Evolutionary conservation across 805 yeast species (phyloP), one percentile per base, ranked within the genome.

Genomic region (Candida wancherniae): DNA sequence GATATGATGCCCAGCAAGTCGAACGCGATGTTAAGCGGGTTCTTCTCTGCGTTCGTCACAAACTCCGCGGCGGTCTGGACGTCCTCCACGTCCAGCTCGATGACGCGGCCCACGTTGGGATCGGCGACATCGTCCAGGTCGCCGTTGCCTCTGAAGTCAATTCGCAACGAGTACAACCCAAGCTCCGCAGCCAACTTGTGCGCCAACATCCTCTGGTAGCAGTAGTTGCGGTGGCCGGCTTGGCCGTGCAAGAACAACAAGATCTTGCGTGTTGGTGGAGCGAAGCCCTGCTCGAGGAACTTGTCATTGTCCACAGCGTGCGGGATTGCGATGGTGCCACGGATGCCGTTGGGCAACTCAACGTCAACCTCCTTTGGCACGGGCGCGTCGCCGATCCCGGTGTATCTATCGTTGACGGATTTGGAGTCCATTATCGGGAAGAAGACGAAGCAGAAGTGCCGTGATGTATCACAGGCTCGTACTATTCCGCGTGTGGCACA

Each of bases 91-190:
- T 88, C 97, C 36, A 75, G 79, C 0, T 50, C 55, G 4, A 87
- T 50, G 0, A 70, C 58, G 31, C 96, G 65, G 0, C 88, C 90
- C 1, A 30, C 28, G 1, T 39, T 19, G 2, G 50, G 45, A 29
- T 59, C 57, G 4, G 48, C 61, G 26, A 58, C 60, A 11, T 67
- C 77, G 15, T 73, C 80, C 3, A 94, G 84, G 35, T 72, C 75
- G 1, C 97, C 97, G 54, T 92, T 80, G 5, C 81, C 83, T 33
- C 96, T 67, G 48, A 88, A 87, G 55, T 88, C 97, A 44, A 87
- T 77, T 42, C 97, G 63, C 29, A 85, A 66, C 3, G 81, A 72
- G 49, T 68, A 75, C 34, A 75, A 61, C 0, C 94, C 94, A 36
- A 71, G 52, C 10, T 70, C 69, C 2, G 59, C 51, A 0, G 87